These are phyloP conservation scores for Metarhizium anisopliae DNA, from an alignment of 2,329 filamentous ascomycete genomes.

Conservation along the genomic window DNA sequence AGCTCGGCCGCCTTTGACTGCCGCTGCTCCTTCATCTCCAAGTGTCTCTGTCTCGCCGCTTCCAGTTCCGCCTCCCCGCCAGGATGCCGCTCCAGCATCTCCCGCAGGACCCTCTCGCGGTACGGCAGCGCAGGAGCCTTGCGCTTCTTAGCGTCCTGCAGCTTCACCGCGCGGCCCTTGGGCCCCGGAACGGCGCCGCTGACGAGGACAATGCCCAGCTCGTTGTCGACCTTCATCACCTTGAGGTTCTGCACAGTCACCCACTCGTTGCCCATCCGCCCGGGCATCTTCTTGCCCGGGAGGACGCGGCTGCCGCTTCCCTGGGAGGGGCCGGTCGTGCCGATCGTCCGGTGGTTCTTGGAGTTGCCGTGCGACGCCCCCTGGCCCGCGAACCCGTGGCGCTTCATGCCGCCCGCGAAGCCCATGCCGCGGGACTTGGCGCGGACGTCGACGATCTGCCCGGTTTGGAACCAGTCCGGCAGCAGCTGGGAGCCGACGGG, in stretches of 20 bases:
- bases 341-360: slow-evolving; percentile 84
- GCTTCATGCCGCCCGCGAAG: slow-evolving; percentile 97
- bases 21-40: slow-evolving; percentile 44
- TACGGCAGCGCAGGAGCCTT: slow-evolving; percentile 41
- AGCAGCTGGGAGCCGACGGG: slow-evolving; percentile 66
- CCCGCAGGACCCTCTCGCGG: slow-evolving; percentile 34
- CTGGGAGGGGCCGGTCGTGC: slow-evolving; percentile 81
- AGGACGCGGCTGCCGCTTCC: slow-evolving; percentile 86
- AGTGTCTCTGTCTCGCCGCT: slow-evolving; percentile 39
- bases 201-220: slow-evolving; percentile 80
- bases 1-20: slow-evolving; percentile 17
- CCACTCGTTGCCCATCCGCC: slow-evolving; percentile 83
- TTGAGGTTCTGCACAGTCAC: slow-evolving; percentile 88
- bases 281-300: slow-evolving; percentile 97
- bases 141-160: slow-evolving; percentile 91
- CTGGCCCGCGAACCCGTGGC: slow-evolving; percentile 83
- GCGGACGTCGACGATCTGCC: slow-evolving; percentile 82
- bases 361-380: slow-evolving; percentile 92
- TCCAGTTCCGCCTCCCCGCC: slow-evolving; percentile 36
- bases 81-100: slow-evolving; percentile 37
- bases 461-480: slow-evolving; percentile 85
- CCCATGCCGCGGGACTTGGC: slow-evolving; percentile 79
- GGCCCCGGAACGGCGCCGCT: slow-evolving; percentile 82
- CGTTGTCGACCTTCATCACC: slow-evolving; percentile 78
- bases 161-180: slow-evolving; percentile 73